A percentile compares a stretch with the other conserved stretches of the same genome.
Conservation (phyloP, 257 asterid genomes). For the Jaltomata sinuosa region DNA sequence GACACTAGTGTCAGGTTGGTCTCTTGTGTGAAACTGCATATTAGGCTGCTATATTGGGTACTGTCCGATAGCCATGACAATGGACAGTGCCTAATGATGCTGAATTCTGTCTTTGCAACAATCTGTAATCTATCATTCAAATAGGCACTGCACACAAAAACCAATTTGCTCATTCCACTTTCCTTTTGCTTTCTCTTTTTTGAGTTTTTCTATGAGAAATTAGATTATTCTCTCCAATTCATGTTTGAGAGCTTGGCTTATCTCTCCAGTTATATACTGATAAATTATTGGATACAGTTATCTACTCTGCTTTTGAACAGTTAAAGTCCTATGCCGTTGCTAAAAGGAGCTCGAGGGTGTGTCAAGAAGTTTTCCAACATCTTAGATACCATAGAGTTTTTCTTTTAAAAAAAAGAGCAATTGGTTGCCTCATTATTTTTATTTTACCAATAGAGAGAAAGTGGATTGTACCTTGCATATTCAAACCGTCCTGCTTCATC, state of each 20-base stretch:
- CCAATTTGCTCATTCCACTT: neutral
- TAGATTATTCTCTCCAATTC: neutral
- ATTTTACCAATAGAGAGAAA: neutral
- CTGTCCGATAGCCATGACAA: neutral
- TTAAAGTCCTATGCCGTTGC: neutral
- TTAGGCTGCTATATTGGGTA: neutral
- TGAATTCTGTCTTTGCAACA: neutral
- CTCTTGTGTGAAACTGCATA: neutral
- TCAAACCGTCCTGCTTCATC: constrained; percentile 69
- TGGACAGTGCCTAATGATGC: neutral
- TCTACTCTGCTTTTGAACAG: neutral
- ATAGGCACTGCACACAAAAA: neutral
- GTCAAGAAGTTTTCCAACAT: neutral
- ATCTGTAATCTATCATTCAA: neutral
- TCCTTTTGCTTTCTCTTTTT: neutral
- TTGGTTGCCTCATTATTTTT: neutral
- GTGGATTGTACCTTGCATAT: constrained; percentile 49
- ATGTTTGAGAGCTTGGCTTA: neutral
- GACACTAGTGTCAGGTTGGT: neutral
- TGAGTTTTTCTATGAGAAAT: neutral
- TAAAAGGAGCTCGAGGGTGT: neutral
- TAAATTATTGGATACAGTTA: neutral
- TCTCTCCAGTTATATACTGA: neutral
- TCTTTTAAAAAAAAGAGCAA: neutral
- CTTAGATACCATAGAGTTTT: neutral